A percentile compares a stretch with the other conserved stretches of the same genome.
phyloP scores from a whole-genome alignment of 73 alveolate genomes.

The Breviolum minutum region DNA sequence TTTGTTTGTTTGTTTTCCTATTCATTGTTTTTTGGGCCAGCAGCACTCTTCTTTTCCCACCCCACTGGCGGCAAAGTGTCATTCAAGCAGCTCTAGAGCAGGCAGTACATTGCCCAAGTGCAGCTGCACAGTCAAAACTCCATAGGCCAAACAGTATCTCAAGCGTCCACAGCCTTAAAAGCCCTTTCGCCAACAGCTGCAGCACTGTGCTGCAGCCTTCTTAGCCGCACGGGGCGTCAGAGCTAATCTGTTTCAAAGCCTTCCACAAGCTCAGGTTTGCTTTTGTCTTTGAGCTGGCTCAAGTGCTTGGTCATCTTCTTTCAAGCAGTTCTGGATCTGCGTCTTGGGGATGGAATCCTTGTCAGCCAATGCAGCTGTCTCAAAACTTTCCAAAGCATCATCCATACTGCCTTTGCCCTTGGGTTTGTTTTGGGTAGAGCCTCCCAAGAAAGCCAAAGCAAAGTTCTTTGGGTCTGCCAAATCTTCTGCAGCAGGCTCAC shows the following conservation, averaged over 20 bases:
- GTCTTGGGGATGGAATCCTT: background rate
- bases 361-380: slow-evolving; percentile 16
- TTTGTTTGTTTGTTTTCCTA: too few species aligned
- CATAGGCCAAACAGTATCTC: background rate
- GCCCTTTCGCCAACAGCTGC: background rate
- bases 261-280: background rate
- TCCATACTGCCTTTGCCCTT: background rate
- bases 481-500: background rate
- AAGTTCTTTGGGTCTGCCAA: background rate
- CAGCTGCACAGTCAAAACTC: background rate
- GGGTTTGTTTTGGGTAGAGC: background rate
- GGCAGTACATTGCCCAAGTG: background rate
- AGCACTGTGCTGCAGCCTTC: background rate
- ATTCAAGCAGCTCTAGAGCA: background rate
- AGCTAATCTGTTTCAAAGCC: background rate
- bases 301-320: background rate
- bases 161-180: background rate
- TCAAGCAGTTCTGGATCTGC: background rate
- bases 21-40: background rate
- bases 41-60: background rate
- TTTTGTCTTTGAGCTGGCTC: background rate
- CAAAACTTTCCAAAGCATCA: background rate
- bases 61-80: background rate
- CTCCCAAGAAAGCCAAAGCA: background rate
- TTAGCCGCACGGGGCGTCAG: background rate